Conservation (phyloP, 2,329 filamentous ascomycete species). For the Fusarium nodosum region DNA sequence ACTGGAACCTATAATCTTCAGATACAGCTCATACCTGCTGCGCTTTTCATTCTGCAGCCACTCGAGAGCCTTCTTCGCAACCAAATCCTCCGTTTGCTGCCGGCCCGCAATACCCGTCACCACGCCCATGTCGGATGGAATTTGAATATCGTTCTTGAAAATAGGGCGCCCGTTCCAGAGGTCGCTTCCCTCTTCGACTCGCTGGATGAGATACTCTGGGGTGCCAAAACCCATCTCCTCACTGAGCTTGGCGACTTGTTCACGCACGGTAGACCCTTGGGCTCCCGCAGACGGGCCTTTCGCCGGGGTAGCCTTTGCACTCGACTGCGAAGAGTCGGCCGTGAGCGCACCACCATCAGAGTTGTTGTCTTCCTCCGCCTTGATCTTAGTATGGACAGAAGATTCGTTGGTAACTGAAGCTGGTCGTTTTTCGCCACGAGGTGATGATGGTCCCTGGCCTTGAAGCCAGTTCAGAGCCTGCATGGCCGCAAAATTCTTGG, state of each 20-base stretch:
- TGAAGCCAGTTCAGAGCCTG: conserved; percentile 52
- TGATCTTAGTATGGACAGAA: conserved; percentile 28
- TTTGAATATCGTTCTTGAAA: conserved; percentile 51
- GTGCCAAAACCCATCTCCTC: conserved; percentile 50
- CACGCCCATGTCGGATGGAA: conserved; percentile 53
- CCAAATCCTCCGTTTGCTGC: conserved; percentile 54
- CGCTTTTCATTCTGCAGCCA: conserved; percentile 52
- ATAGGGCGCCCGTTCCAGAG: conserved; percentile 56
- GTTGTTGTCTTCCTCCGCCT: conserved; percentile 28
- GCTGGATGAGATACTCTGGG: conserved; percentile 54
- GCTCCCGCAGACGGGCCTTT: neutral
- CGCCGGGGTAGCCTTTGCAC: neutral
- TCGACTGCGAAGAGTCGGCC: neutral
- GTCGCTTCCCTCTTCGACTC: conserved; percentile 33
- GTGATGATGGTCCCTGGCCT: conserved; percentile 3
- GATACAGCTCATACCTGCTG: conserved; percentile 16
- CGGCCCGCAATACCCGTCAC: conserved; percentile 55
- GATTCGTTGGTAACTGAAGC: conserved; percentile 18
- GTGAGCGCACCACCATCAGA: conserved; percentile 24
- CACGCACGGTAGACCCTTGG: conserved; percentile 28
- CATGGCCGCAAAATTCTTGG: conserved; percentile 67
- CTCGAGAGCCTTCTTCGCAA: conserved; percentile 58
- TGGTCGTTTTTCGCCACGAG: conserved; percentile 21
- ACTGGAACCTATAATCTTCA: neutral
- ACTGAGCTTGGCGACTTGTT: conserved; percentile 54